Percentiles rank a stretch among this genome's conserved stretches.
These are phyloP conservation scores for Rhipidocladum racemiflorum DNA, from an alignment of 176 grass and related monocot species.

Conservation along the genomic window DNA sequence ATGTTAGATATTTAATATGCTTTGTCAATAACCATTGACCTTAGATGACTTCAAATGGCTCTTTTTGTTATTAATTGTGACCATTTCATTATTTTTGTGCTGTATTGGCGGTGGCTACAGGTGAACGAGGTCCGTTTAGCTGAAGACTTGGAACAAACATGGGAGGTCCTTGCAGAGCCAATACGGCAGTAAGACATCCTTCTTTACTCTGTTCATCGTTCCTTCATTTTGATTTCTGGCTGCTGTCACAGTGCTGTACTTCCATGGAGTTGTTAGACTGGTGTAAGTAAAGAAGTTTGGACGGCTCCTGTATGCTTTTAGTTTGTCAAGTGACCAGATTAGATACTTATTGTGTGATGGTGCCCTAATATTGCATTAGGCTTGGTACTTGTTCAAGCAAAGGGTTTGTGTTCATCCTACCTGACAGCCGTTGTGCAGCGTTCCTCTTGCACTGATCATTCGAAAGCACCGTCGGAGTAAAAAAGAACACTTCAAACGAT, in stretches of 20 bases:
- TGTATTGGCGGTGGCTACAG: conserved; percentile 37
- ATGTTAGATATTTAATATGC: background rate
- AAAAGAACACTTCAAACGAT: too few species aligned
- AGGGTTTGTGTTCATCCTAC: background rate
- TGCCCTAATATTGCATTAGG: background rate
- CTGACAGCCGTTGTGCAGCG: too few species aligned
- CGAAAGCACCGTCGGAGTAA: too few species aligned
- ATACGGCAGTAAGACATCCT: conserved; percentile 64
- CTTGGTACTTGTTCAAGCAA: background rate
- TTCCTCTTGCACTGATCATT: too few species aligned
- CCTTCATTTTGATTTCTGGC: conserved; percentile 7
- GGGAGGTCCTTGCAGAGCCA: conserved; percentile 91
- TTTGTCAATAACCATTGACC: background rate
- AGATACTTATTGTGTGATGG: background rate
- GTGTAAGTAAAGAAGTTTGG: background rate
- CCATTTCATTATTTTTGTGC: background rate
- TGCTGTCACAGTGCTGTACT: background rate
- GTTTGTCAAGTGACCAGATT: background rate
- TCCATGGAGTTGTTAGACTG: background rate
- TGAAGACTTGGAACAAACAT: conserved; percentile 89
- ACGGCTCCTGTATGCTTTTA: conserved; percentile 11
- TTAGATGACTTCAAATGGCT: conserved; percentile 9
- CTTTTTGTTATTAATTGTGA: background rate
- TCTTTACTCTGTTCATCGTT: background rate
- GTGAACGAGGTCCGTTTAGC: conserved; percentile 60